Percentiles rank a stretch among this genome's conserved stretches.
Evolutionary conservation across 176 grass and related monocot species (phyloP).

Genomic region (Thinopyrum elongatum): DNA sequence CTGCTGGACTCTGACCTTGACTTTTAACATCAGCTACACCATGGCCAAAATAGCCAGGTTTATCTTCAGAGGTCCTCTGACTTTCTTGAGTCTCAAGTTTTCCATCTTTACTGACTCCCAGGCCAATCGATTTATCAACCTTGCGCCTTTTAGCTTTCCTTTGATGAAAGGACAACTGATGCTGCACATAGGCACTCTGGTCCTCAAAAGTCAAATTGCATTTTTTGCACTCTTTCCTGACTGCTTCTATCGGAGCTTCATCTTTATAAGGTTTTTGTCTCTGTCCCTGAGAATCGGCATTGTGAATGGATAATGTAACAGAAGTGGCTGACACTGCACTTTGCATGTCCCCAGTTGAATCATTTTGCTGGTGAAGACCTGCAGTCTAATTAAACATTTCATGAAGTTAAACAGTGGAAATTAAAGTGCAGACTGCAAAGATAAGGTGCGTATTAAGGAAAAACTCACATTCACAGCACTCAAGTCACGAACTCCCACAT

Average conservation of each 20-base stretch:
- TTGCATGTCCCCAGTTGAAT: slow-evolving; percentile 41
- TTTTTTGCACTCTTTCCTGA: slow-evolving; percentile 43
- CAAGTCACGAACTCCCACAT: slow-evolving; percentile 26
- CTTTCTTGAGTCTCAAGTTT: slow-evolving; percentile 57
- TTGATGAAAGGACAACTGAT: slow-evolving; percentile 77
- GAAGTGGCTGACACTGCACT: slow-evolving; percentile 24
- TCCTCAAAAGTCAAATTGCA: slow-evolving; percentile 71
- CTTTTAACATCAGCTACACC: slow-evolving; percentile 49
- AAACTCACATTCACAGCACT: slow-evolving; percentile 53
- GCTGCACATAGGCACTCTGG: slow-evolving; percentile 67
- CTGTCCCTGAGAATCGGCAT: slow-evolving; percentile 34
- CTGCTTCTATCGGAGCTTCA: slow-evolving; percentile 41
- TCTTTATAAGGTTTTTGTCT: slow-evolving; percentile 26
- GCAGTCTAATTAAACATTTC: slow-evolving; percentile 43
- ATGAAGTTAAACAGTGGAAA: slow-evolving; percentile 12
- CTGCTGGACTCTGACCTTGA: slow-evolving; percentile 47
- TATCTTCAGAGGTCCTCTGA: slow-evolving; percentile 62
- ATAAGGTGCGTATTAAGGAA: slow-evolving; percentile 20
- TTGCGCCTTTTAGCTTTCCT: slow-evolving; percentile 73
- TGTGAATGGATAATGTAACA: slow-evolving; percentile 27
- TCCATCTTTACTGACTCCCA: slow-evolving; percentile 45
- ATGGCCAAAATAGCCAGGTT: slow-evolving; percentile 38
- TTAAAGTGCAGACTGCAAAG: background rate
- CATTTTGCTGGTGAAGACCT: slow-evolving; percentile 43
- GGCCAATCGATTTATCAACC: slow-evolving; percentile 41